These are phyloP conservation scores for Niveomyces coronatus DNA, from an alignment of 2,329 filamentous ascomycete genomes.

Conservation along the genomic window DNA sequence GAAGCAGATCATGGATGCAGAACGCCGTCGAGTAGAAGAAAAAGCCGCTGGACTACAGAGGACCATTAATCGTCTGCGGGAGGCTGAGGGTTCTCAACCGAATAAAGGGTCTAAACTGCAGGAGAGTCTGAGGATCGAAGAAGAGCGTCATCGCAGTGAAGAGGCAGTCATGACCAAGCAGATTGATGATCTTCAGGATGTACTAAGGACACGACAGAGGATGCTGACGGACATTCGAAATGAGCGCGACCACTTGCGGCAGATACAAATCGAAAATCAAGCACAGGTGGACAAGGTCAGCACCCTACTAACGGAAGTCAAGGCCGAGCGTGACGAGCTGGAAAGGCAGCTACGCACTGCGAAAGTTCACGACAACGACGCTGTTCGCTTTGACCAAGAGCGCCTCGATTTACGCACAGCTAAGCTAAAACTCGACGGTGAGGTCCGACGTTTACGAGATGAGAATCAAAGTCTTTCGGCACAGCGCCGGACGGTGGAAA, in stretches of 20 bases:
- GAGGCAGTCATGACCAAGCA: constrained; percentile 62
- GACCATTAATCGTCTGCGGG: constrained; percentile 59
- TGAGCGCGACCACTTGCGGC: constrained; percentile 63
- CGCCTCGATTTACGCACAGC: constrained; percentile 56
- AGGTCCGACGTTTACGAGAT: constrained; percentile 53
- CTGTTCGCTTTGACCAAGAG: constrained; percentile 55
- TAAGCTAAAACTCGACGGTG: constrained; percentile 58
- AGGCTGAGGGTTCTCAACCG: constrained; percentile 56
- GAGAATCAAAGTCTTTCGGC: constrained; percentile 49
- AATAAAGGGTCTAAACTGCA: constrained; percentile 58
- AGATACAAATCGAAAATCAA: constrained; percentile 53
- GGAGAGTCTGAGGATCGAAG: constrained; percentile 59
- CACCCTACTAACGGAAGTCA: constrained; percentile 44
- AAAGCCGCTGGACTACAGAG: constrained; percentile 57
- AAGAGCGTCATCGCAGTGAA: constrained; percentile 60
- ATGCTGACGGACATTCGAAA: constrained; percentile 53
- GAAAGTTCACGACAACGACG: constrained; percentile 47
- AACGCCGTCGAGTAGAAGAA: constrained; percentile 57
- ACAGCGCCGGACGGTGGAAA: constrained; percentile 49
- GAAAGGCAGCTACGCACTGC: constrained; percentile 47
- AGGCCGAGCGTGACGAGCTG: constrained; percentile 58
- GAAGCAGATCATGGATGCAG: constrained; percentile 52
- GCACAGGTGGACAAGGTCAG: constrained; percentile 54
- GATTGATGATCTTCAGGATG: constrained; percentile 62
- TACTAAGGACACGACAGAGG: constrained; percentile 57